Base-by-base conservation (phyloP, 352 stramenopile species). In the Poterioochromonas sp. region DNA sequence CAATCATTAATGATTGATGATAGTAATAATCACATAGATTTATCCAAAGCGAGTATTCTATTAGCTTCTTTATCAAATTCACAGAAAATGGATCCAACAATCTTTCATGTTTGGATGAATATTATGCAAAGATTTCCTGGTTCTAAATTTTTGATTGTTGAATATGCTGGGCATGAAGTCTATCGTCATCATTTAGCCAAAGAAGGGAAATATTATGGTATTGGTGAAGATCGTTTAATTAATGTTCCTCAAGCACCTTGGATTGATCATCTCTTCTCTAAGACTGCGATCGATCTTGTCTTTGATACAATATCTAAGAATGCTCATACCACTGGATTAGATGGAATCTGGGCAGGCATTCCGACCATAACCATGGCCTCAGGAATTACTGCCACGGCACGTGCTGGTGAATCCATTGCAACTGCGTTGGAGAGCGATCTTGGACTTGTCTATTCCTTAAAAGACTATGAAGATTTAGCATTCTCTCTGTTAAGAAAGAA, bases 1-100 rank as follows among this genome's bases (percentile, higher is more conserved):
- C 12, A 71, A 41, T 29, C 62, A 12, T n/a, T 26, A n/a, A 63
- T 63, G 62, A n/a, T 37, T 53, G 65, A 81, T 39, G 39, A 79
- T 77, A n/a, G n/a, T n/a, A n/a, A n/a, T n/a, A n/a, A n/a, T n/a
- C n/a, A 53, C 44, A 53, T 11, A 22, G 44, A 53, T 11, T 53
- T 22, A 20, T 22, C 11, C 11, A 22, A 53, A 20, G 43, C 78
- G 32, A 29, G 74, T 0, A 88, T 93, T 40, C 83, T 91, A 0
- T 92, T 93, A 63, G 88, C 87, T 22, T 90, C 87, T 20, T 91
- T 93, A 78, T 92, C 87, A 82, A 92, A 92, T 78, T 92, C 87
- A 85, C 88, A 92, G 81, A 94, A 94, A 83, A 90, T 94, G 79
- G 87, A 93, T 53, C 86, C 88, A 0, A 79, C 54, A 26, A 76